phyloP scores from a whole-genome alignment of 768 basidiomycete genomes.

The Leccinum longicurvipes region DNA sequence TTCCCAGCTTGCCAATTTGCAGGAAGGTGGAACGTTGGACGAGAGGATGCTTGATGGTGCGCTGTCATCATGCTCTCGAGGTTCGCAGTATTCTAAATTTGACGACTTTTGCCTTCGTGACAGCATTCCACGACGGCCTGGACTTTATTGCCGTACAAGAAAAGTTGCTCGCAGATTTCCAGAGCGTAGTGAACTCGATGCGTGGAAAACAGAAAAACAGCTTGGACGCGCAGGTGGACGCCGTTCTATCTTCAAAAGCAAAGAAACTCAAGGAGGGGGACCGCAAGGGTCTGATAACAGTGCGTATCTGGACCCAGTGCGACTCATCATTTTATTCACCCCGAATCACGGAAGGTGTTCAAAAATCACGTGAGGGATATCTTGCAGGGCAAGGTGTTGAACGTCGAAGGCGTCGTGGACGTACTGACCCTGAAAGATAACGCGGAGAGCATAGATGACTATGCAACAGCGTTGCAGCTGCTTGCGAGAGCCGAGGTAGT shows the following conservation, averaged over 20 bases:
- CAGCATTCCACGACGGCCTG: conserved; percentile 82
- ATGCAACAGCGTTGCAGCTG: conserved; percentile 64
- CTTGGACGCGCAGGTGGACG: conserved; percentile 66
- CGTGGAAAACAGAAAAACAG: conserved; percentile 59
- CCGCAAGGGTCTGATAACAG: conserved; percentile 47
- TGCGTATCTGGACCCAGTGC: conserved; percentile 10
- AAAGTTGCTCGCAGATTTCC: conserved; percentile 61
- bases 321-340: neutral
- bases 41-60: conserved; percentile 56
- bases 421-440: conserved; percentile 86
- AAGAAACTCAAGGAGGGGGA: conserved; percentile 36
- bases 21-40: conserved; percentile 45
- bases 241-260: conserved; percentile 55
- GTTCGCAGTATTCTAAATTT: neutral
- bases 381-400: conserved; percentile 69
- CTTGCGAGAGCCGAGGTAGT: conserved; percentile 54
- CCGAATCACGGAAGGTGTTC: conserved; percentile 49
- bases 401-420: conserved; percentile 80
- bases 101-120: neutral
- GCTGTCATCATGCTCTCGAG: conserved; percentile 5
- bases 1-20: conserved; percentile 61
- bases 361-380: conserved; percentile 64
- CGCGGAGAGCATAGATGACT: conserved; percentile 53
- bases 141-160: conserved; percentile 88
- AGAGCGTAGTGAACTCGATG: conserved; percentile 40